These are phyloP conservation scores for Phytophthora megakarya DNA, from an alignment of 352 stramenopile species.

Conservation along the genomic window DNA sequence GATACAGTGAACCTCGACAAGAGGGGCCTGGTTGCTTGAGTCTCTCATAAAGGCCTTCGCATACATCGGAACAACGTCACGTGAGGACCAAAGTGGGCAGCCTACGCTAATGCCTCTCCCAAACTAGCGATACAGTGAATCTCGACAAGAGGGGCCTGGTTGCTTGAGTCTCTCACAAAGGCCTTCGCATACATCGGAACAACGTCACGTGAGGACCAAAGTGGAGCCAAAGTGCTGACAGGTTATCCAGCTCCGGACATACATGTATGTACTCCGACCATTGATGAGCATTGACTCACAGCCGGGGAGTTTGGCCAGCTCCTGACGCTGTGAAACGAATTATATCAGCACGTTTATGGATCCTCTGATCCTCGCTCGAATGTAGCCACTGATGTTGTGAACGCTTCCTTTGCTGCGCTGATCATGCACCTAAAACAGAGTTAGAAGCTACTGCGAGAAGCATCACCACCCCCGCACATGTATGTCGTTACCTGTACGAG, in stretches of 20 bases:
- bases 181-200: conserved; percentile 33
- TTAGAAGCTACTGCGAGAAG: not conserved
- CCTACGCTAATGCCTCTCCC: conserved; percentile 16
- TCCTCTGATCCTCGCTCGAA: conserved; percentile 7
- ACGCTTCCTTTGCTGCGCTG: not conserved
- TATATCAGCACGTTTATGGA: conserved; percentile 1
- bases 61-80: conserved; percentile 30
- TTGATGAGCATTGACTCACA: not conserved
- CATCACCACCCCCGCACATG: not conserved
- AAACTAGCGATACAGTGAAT: conserved; percentile 33
- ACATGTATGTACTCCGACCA: conserved; percentile 12
- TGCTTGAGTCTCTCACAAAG: conserved; percentile 27
- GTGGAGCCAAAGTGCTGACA: conserved; percentile 24
- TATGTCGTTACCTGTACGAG: conserved; percentile 2
- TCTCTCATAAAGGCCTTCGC: conserved; percentile 28
- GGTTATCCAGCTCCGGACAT: conserved; percentile 24
- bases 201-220: conserved; percentile 27
- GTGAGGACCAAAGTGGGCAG: conserved; percentile 32
- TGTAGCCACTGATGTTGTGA: not conserved
- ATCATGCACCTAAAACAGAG: not conserved
- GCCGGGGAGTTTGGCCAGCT: conserved; percentile 11
- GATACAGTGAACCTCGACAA: conserved; percentile 28
- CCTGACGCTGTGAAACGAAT: conserved; percentile 1
- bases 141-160: conserved; percentile 19
- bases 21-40: conserved; percentile 20